Conservation (phyloP, 306 rosid genomes). For the Sicyos edulis region DNA sequence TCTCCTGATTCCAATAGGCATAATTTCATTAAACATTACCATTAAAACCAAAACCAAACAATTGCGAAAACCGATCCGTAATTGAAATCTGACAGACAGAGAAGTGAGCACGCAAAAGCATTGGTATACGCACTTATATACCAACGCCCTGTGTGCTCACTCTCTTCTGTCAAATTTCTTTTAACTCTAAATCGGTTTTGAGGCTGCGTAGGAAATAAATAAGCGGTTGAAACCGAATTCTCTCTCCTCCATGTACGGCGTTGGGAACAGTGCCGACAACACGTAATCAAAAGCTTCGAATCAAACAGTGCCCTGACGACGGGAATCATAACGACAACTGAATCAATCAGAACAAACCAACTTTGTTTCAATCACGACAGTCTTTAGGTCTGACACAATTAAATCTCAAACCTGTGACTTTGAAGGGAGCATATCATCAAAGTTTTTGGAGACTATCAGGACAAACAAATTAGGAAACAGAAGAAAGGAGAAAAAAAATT, state of each 20-base stretch:
- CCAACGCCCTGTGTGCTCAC: conserved; percentile 87
- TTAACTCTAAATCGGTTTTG: conserved; percentile 9
- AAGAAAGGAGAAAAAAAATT: neutral
- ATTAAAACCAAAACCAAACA: too few relatives aligned
- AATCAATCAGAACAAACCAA: too few relatives aligned
- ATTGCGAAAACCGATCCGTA: neutral
- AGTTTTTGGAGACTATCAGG: too few relatives aligned
- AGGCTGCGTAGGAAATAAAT: neutral
- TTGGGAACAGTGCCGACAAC: conserved; percentile 19
- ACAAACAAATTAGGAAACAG: neutral
- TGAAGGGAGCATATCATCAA: too few relatives aligned
- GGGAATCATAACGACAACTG: too few relatives aligned
- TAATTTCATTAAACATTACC: too few relatives aligned
- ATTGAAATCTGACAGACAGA: conserved; percentile 69
- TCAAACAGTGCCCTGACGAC: conserved; percentile 15
- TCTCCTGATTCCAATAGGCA: too few relatives aligned
- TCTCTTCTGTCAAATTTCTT: conserved; percentile 99
- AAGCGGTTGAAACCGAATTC: neutral
- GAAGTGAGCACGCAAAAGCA: conserved; percentile 86
- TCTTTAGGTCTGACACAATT: too few relatives aligned
- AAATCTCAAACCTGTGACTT: too few relatives aligned
- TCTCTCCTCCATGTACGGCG: conserved; percentile 23
- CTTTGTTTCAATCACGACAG: too few relatives aligned
- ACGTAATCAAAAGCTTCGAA: conserved; percentile 16
- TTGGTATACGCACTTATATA: conserved; percentile 37